phyloP scores from a whole-genome alignment of 331 rosid genomes.

The Spiraea crenata region DNA sequence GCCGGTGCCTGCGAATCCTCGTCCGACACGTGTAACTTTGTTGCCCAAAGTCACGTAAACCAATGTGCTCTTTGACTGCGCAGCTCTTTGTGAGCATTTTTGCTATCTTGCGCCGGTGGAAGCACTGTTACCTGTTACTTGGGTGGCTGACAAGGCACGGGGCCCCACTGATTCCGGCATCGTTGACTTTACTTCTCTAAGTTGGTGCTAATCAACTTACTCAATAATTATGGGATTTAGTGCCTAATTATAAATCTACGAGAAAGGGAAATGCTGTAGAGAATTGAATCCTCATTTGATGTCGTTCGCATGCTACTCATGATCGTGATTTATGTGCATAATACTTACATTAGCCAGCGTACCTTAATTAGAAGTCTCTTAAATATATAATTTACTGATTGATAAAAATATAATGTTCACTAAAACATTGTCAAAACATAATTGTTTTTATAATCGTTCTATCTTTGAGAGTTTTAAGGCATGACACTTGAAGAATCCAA shows the following conservation, averaged over 20 bases:
- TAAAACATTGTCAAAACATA: no score
- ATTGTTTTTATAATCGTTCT: no score
- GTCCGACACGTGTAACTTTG: conserved; percentile 11
- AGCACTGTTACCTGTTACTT: conserved; percentile 16
- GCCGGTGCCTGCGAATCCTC: neutral
- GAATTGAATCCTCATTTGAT: no score
- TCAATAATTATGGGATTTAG: conserved; percentile 32
- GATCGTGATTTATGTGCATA: no score
- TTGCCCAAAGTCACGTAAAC: conserved; percentile 24
- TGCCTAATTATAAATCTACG: conserved; percentile 6
- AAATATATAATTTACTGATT: no score
- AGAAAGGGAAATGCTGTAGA: no score
- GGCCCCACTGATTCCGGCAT: conserved; percentile 28
- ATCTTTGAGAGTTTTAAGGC: no score
- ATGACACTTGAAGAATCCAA: no score
- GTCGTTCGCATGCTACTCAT: no score
- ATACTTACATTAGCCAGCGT: no score
- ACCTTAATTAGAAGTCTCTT: no score
- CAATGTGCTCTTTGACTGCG: conserved; percentile 47
- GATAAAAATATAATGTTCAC: no score
- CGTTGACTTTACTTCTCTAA: conserved; percentile 45
- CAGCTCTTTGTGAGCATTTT: neutral
- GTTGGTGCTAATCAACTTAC: conserved; percentile 19
- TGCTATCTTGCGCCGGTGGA: conserved; percentile 34
- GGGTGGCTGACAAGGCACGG: conserved; percentile 19